A percentile compares a stretch with the other conserved stretches of the same genome.
Conservation (phyloP, 352 stramenopile species). For the Pythium plurisporium region DNA sequence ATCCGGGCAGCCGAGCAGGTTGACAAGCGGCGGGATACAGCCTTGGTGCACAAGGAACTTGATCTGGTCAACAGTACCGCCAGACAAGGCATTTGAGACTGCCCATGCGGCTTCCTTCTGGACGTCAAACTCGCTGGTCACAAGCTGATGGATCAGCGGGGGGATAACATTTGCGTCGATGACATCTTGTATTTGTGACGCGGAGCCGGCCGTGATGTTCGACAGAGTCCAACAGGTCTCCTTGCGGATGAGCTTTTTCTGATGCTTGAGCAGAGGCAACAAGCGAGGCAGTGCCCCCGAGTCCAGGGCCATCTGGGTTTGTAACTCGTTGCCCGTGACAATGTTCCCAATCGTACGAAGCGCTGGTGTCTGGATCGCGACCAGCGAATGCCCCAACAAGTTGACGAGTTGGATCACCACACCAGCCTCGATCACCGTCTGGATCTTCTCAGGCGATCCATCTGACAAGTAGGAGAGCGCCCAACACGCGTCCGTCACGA, state of each 20-base stretch:
- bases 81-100: constrained; percentile 73
- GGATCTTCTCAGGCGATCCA: constrained; percentile 96
- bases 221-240: constrained; percentile 83
- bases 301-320: constrained; percentile 73
- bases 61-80: constrained; percentile 90
- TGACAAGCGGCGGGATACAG: constrained; percentile 96
- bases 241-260: constrained; percentile 79
- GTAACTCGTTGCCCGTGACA: constrained; percentile 92
- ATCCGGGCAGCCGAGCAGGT: constrained; percentile 91
- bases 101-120: constrained; percentile 85
- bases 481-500: constrained; percentile 99
- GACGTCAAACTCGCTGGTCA: constrained; percentile 68
- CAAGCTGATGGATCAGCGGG: constrained; percentile 55
- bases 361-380: constrained; percentile 95
- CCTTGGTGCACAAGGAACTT: constrained; percentile 96
- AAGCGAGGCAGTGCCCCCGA: constrained; percentile 45
- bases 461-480: constrained; percentile 98
- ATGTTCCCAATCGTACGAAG: constrained; percentile 97
- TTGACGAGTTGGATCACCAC: constrained; percentile 94
- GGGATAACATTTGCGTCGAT: constrained; percentile 76
- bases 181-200: constrained; percentile 70
- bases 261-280: constrained; percentile 62
- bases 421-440: constrained; percentile 96
- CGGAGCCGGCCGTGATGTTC: constrained; percentile 74
- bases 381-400: constrained; percentile 90